phyloP scores from a whole-genome alignment of 192 early-diverging fungal species.

The Umbelopsis isabellina region DNA sequence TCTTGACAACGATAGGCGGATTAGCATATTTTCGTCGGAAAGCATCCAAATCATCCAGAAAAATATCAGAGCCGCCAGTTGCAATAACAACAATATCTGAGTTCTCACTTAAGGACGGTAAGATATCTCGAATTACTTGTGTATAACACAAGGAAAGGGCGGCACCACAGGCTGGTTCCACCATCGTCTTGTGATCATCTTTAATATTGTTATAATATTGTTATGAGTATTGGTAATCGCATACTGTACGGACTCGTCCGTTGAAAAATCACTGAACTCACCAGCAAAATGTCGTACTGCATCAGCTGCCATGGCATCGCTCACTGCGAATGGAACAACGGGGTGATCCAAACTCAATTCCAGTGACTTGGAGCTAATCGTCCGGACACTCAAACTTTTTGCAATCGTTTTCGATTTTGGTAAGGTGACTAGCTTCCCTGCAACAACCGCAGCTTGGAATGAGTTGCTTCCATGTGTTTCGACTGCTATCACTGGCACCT shows the following conservation, averaged over 20 bases:
- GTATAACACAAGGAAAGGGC: slow-evolving; percentile 64
- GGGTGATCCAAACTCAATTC: slow-evolving; percentile 54
- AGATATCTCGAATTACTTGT: slow-evolving; percentile 61
- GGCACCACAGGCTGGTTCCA: slow-evolving; percentile 67
- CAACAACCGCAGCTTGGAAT: slow-evolving; percentile 66
- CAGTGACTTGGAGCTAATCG: slow-evolving; percentile 44
- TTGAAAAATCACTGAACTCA: slow-evolving; percentile 28
- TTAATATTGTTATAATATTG: slow-evolving; percentile 21
- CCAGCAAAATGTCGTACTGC: slow-evolving; percentile 59
- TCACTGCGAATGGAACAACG: slow-evolving; percentile 58
- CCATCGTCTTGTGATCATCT: slow-evolving; percentile 62
- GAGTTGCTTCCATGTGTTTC: slow-evolving; percentile 77
- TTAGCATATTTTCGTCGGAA: slow-evolving; percentile 62
- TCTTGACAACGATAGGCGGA: slow-evolving; percentile 70
- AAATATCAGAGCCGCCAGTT: slow-evolving; percentile 70
- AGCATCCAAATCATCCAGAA: slow-evolving; percentile 57
- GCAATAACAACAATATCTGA: slow-evolving; percentile 71
- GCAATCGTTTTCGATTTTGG: slow-evolving; percentile 52
- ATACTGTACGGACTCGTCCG: neutral
- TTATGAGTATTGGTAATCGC: slow-evolving; percentile 28
- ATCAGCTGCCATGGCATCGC: slow-evolving; percentile 59
- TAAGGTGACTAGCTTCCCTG: slow-evolving; percentile 50
- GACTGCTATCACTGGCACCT: slow-evolving; percentile 74
- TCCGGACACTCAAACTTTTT: slow-evolving; percentile 46
- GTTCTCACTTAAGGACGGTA: slow-evolving; percentile 54